phyloP scores from a whole-genome alignment of 768 basidiomycete species.

The Pleurotus pulmonarius region DNA sequence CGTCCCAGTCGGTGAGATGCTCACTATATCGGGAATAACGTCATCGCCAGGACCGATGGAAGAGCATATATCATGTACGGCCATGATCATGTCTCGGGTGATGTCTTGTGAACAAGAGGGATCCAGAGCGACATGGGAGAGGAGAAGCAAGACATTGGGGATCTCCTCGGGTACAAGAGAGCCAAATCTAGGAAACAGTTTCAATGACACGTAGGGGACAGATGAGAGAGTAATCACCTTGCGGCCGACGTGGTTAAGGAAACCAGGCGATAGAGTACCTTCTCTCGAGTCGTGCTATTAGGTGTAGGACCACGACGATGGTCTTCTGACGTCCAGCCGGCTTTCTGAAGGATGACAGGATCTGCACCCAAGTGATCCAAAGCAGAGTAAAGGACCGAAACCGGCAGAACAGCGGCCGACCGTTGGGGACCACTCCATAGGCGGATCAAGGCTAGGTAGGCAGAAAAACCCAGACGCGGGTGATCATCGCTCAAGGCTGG shows the following conservation, averaged over 20 bases:
- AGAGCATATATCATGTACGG: conserved; percentile 44
- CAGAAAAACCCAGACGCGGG: conserved; percentile 18
- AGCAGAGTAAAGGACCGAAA: conserved; percentile 28
- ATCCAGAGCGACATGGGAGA: conserved; percentile 60
- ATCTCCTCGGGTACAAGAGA: conserved; percentile 34
- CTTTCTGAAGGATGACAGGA: conserved; percentile 31
- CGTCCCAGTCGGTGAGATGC: conserved; percentile 5
- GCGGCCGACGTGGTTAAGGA: conserved; percentile 38
- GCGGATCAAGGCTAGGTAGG: conserved; percentile 28
- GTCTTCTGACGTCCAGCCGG: conserved; percentile 8
- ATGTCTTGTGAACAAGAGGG: conserved; percentile 39
- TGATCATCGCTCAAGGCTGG: conserved; percentile 25
- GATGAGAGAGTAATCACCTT: conserved; percentile 25
- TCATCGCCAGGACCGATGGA: conserved; percentile 29
- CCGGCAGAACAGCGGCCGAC: conserved; percentile 24
- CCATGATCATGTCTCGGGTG: conserved; percentile 38
- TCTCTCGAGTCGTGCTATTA: conserved; percentile 20
- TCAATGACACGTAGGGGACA: conserved; percentile 2
- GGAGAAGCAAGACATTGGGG: conserved; percentile 41
- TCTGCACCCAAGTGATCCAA: conserved; percentile 45
- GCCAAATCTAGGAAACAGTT: conserved; percentile 23
- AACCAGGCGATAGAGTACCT: conserved; percentile 37
- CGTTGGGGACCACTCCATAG: conserved; percentile 22
- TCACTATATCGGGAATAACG: conserved; percentile 23
- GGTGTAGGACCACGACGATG: conserved; percentile 11